These are phyloP conservation scores for Trichosporon asahii DNA, from an alignment of 1,284 basidiomycete species.

Conservation along the genomic window DNA sequence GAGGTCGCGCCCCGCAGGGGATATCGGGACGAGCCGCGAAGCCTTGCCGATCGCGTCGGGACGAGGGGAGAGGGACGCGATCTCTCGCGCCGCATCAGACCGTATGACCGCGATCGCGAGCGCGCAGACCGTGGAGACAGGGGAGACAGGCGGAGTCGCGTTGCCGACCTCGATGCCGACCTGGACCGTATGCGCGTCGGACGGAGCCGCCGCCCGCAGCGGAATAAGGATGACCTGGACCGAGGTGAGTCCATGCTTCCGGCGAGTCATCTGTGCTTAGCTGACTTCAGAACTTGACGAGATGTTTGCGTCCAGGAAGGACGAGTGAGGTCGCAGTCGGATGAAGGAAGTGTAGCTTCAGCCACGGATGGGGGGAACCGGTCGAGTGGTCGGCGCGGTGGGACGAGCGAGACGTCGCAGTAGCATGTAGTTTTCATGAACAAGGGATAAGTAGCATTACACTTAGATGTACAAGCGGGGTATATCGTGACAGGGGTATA, in stretches of 20 bases:
- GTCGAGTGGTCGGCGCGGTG: conserved; percentile 44
- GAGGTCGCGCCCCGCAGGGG: conserved; percentile 28
- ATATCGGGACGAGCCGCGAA: conserved; percentile 15
- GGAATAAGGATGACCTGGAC: conserved; percentile 39
- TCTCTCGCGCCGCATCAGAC: conserved; percentile 33
- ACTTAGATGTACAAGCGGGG: conserved; percentile 8
- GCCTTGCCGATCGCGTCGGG: conserved; percentile 24
- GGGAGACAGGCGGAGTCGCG: conserved; percentile 19
- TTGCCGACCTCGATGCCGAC: conserved; percentile 44
- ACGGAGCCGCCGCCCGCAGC: conserved; percentile 21
- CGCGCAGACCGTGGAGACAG: conserved; percentile 7
- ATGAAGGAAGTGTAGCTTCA: background rate
- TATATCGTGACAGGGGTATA: conserved; percentile 7
- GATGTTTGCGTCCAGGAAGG: conserved; percentile 21
- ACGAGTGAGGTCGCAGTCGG: background rate
- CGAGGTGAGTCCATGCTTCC: conserved; percentile 33
- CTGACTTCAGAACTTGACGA: conserved; percentile 28
- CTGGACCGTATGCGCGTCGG: conserved; percentile 34
- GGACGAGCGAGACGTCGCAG: too few relatives aligned
- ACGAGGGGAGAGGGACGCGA: conserved; percentile 34
- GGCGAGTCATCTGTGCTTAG: background rate
- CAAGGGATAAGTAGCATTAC: conserved; percentile 7
- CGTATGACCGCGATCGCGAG: conserved; percentile 23
- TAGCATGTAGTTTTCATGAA: background rate
- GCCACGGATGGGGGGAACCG: too few relatives aligned